phyloP scores from a whole-genome alignment of 257 asterid species.

The Avicennia marina region DNA sequence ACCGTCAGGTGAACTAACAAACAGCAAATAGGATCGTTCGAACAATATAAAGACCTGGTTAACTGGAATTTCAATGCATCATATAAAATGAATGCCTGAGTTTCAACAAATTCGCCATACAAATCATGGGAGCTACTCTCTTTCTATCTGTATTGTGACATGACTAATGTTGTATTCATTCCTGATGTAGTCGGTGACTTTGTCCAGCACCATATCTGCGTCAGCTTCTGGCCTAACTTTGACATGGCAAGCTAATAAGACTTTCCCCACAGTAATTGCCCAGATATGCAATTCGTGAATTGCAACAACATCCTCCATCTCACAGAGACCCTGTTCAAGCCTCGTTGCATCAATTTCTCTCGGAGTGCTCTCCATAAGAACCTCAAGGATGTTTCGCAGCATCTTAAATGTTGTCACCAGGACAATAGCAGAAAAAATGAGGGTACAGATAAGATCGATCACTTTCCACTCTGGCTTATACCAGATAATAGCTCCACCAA shows the following conservation, averaged over 20 bases:
- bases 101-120: no score
- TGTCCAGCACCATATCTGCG: constrained; percentile 78
- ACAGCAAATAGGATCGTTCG: no score
- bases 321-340: constrained; percentile 80
- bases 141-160: constrained; percentile 86
- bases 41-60: no score
- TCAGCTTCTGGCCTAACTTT: constrained; percentile 67
- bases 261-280: constrained; percentile 92
- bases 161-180: constrained; percentile 83
- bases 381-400: constrained; percentile 75
- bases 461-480: constrained; percentile 83
- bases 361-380: constrained; percentile 94
- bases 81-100: no score
- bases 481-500: constrained; percentile 90
- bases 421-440: constrained; percentile 62
- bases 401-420: constrained; percentile 71
- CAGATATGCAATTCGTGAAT: constrained; percentile 88
- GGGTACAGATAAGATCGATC: constrained; percentile 78
- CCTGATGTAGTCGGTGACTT: constrained; percentile 63
- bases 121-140: no score
- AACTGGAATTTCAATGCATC: no score
- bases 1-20: no score
- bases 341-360: constrained; percentile 76
- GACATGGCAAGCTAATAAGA: constrained; percentile 86
- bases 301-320: constrained; percentile 84